Base-by-base conservation (phyloP, 2,329 filamentous ascomycete species). In the Paecilomyces niveus region DNA sequence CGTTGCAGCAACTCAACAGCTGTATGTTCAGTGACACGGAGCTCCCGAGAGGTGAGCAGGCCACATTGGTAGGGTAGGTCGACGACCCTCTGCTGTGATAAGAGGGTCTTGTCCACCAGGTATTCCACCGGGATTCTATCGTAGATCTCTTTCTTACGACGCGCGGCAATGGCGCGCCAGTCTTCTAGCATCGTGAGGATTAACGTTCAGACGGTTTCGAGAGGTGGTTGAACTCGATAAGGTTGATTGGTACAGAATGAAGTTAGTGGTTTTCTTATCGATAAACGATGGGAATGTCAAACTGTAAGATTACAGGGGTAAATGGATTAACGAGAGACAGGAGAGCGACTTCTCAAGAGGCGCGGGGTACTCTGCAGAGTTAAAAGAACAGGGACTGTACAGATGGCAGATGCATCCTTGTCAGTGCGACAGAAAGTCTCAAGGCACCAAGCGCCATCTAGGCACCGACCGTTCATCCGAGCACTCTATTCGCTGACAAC, bases 1-100 rank as follows among this genome's bases (percentile, higher is more conserved):
- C 49, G 39, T 10, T 45, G 13, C 8, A 62, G 32, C n/a, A 62
- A 49, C 26, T 57, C 33, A 13, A 62, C 58, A 4, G 55, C 56
- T 3, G n/a, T 56, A 13, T 50, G 51, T 9, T 57, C 54, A 1
- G 56, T 62, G 39, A 62, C 58, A 21, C 18, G 22, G 10, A 60
- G 53, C 56, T 62, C 60, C 10, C 51, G n/a, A 5, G 45, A 33
- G 6, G 56, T 57, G 31, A 62, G 33, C 7, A 52, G 21, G 21
- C 50, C 22, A 29, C 22, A 52, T 52, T 3, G 21, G 22, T 52
- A 24, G 24, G 50, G 50, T 21, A 52, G 22, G 13, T 52, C 50
- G 50, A 52, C 11, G 18, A 29, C 18, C 6, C 21, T 52, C 50
- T 52, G 21, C 21, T 52, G 11, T 29, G 21, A 7, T 21, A 52